Base-by-base conservation (phyloP, 2,329 filamentous ascomycete genomes). In the Bipolaris gigantea region DNA sequence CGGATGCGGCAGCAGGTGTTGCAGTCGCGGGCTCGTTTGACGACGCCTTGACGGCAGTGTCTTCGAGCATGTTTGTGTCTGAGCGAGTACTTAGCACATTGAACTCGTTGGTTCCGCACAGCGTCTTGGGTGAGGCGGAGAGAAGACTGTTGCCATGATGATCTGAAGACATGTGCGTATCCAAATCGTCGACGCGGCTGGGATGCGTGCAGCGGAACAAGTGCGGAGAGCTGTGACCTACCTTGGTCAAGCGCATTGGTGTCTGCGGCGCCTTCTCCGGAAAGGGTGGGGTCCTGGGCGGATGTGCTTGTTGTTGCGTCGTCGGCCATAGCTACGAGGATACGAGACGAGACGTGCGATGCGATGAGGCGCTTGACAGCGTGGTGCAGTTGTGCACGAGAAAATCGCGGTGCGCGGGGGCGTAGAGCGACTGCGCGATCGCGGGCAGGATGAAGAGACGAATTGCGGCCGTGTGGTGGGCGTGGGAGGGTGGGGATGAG, bases 31-130 rank as follows among this genome's bases (percentile, higher is more conserved):
- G 84, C 62, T 87, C 85, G 70, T 68, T 64, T 38, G 73, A 72
- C 23, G 68, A 66, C 38, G 85, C 83, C 73, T 73, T 74, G 47
- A 61, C 56, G 21, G 61, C 57, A 9, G 64, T 21, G 39, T 70
- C 72, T 33, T 73, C 66, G 44, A 63, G 57, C 67, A 89, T 89
- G 58, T 84, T 81, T 39, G 87, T 76, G 77, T 90, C 87, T 85
- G 62, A 4, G 50, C 40, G 25, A 6, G n/a, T 35, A 18, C 35
- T 62, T 49, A 59, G 48, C 35, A 23, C 23, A 15, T 33, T 47
- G 21, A 13, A 18, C 5, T 19, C 21, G 16, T 18, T 25, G 7
- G 18, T 36, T 35, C n/a, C 13, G 13, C 5, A 4, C 5, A 7
- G 7, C 33, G 21, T 10, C 15, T 7, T 27, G 9, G 3, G 10